These are phyloP conservation scores for Sporothrix inflata DNA, from an alignment of 2,329 filamentous ascomycete species.

Conservation along the genomic window DNA sequence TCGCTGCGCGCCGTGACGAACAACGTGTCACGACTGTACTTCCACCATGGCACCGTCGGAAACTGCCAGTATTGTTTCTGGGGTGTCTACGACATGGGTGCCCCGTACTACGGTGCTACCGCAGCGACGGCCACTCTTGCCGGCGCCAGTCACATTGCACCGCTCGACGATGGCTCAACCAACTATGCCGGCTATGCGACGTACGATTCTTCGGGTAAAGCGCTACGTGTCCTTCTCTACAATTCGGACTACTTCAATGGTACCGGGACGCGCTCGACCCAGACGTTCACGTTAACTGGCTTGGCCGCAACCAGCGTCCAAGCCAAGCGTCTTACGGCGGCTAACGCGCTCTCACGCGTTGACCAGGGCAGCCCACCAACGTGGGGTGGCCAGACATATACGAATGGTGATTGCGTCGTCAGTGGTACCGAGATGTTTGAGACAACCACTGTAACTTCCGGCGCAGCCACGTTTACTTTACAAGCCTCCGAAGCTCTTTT, in stretches of 20 bases:
- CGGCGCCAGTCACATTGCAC: slow-evolving; percentile 45
- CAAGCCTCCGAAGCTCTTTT: slow-evolving; percentile 53
- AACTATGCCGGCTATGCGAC: slow-evolving; percentile 51
- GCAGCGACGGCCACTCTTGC: slow-evolving; percentile 52
- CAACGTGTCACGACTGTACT: slow-evolving; percentile 50
- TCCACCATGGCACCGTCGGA: slow-evolving; percentile 57
- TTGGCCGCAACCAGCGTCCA: slow-evolving; percentile 38
- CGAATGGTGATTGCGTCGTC: slow-evolving; percentile 50
- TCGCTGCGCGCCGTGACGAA: slow-evolving; percentile 42
- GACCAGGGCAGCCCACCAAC: slow-evolving; percentile 49
- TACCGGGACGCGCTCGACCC: slow-evolving; percentile 41
- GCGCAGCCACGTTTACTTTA: slow-evolving; percentile 46
- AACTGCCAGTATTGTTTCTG: slow-evolving; percentile 56
- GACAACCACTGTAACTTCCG: slow-evolving; percentile 41
- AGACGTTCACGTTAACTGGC: slow-evolving; percentile 49
- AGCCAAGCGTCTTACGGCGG: slow-evolving; percentile 51
- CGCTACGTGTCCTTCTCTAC: slow-evolving; percentile 48
- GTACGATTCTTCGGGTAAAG: slow-evolving; percentile 44
- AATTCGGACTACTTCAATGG: slow-evolving; percentile 50
- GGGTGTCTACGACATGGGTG: slow-evolving; percentile 52
- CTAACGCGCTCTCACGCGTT: slow-evolving; percentile 48
- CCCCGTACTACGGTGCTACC: slow-evolving; percentile 57
- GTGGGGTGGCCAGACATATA: slow-evolving; percentile 52
- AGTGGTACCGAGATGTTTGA: slow-evolving; percentile 47
- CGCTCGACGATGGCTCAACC: slow-evolving; percentile 48